Evolutionary conservation across 2,329 filamentous ascomycete species (phyloP), one percentile per base, ranked within the genome.

Genomic region (Pleomassaria siparia): DNA sequence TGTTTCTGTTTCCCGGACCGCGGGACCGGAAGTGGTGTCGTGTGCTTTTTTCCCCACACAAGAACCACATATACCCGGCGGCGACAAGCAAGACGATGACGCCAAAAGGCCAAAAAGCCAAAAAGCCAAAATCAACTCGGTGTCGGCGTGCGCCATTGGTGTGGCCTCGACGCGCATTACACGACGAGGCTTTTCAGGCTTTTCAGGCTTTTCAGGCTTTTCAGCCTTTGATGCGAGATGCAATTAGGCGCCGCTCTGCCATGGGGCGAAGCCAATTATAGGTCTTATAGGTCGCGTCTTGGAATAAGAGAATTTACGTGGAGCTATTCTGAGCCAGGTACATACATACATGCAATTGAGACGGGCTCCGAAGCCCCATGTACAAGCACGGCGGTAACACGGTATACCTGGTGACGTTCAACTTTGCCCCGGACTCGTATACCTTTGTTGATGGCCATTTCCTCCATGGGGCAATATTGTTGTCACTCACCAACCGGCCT

Each of bases 1-100:
- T 33, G n/a, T 44, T 21, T 44, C 30, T 54, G 48, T 55, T 56
- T 47, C 44, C 43, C 59, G 60, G 64, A 60, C 62, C 60, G 60
- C 49, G 52, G 55, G 45, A 50, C 62, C 63, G 60, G 50, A 47
- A 43, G 49, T 49, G 47, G 35, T 39, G 48, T 56, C 48, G 49
- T 54, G 45, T 55, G 51, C 51, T 48, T 44, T 55, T n/a, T 50
- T 56, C 53, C 46, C 49, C 45, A 58, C 51, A 51, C 15, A 35
- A 18, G n/a, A 54, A 44, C 50, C 53, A 61, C 55, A 60, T 50
- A 60, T 60, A 60, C 47, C 59, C 63, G 54, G 50, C 44, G 21
- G 16, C 18, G 20, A 44, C 28, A 49, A 28, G 48, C 47, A 42
- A 42, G 26, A 48, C 46, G 24, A 45, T 40, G 48, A 49, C 52